Conservation (phyloP, 345 rosid species). For the Dovyalis caffra region DNA sequence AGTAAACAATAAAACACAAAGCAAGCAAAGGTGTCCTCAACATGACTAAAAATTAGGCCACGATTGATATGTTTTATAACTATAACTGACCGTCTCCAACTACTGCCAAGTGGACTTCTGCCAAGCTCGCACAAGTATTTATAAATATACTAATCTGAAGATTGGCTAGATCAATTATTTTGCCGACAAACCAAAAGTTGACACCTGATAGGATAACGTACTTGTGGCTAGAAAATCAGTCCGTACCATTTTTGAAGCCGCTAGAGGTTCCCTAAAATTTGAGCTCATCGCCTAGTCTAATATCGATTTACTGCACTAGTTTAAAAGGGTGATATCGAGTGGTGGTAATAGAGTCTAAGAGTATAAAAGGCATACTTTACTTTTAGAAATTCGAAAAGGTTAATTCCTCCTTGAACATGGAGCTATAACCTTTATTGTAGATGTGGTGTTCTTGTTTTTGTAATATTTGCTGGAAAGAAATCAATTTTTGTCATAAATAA, state of each 20-base stretch:
- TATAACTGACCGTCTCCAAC: not conserved
- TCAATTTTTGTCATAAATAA: not conserved
- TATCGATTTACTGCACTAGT: not conserved
- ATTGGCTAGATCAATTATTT: not conserved
- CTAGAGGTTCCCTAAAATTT: not conserved
- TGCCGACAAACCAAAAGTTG: not conserved
- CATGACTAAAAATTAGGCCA: not conserved
- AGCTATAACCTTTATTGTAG: not conserved
- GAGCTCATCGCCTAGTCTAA: not conserved
- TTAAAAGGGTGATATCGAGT: not conserved
- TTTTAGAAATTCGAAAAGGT: not conserved
- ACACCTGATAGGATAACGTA: not conserved
- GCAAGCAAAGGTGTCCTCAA: too few species aligned
- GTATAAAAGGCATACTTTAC: not conserved
- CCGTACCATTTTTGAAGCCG: not conserved
- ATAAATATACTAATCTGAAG: not conserved
- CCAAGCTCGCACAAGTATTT: too few species aligned
- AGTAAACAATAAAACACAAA: too few species aligned
- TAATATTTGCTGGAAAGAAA: not conserved
- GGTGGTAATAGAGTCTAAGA: not conserved
- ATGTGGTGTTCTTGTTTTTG: not conserved
- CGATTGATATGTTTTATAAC: not conserved
- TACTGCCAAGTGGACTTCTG: too few species aligned
- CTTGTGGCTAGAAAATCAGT: not conserved
- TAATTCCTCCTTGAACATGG: not conserved